Evolutionary conservation across 257 asterid species (phyloP).

Genomic region (Leonotis leonurus): DNA sequence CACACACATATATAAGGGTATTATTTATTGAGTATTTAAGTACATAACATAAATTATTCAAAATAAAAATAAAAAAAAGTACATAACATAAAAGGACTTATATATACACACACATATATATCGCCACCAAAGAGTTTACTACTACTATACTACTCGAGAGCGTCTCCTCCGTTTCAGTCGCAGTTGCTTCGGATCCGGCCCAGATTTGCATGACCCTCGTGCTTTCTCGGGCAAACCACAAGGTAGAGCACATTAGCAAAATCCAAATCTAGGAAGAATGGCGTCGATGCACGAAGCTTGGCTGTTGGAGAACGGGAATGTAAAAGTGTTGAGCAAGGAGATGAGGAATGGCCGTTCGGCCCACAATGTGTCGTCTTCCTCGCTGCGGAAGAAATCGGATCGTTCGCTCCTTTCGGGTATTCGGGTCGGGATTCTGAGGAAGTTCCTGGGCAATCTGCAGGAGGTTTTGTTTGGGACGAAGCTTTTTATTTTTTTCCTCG

Average conservation of each 20-base stretch:
- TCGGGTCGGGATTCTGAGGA: conserved; percentile 29
- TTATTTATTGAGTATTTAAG: too few species aligned
- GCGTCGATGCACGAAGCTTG: conserved; percentile 38
- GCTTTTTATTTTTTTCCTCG: conserved; percentile 56
- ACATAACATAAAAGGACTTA: too few species aligned
- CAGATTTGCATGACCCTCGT: background rate
- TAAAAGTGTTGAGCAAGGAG: conserved; percentile 44
- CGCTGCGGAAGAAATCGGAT: conserved; percentile 77
- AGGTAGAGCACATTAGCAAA: background rate
- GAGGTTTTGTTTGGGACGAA: conserved; percentile 81
- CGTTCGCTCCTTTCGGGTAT: conserved; percentile 43
- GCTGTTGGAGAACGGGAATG: conserved; percentile 57
- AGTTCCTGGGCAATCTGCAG: conserved; percentile 46
- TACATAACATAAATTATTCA: too few species aligned
- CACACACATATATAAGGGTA: too few species aligned
- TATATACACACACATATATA: too few species aligned
- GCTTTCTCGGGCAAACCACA: background rate
- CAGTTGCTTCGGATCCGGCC: background rate
- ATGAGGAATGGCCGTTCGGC: conserved; percentile 54
- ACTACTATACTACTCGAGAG: too few species aligned
- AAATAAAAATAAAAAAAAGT: too few species aligned
- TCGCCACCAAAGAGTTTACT: too few species aligned
- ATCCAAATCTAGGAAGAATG: conserved; percentile 6
- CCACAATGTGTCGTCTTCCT: conserved; percentile 61
- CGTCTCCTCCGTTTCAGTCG: background rate